Evolutionary conservation across 2,329 filamentous ascomycete species (phyloP), one percentile per base, ranked within the genome.

Genomic region (Cladosporium austrohemisphaericum): DNA sequence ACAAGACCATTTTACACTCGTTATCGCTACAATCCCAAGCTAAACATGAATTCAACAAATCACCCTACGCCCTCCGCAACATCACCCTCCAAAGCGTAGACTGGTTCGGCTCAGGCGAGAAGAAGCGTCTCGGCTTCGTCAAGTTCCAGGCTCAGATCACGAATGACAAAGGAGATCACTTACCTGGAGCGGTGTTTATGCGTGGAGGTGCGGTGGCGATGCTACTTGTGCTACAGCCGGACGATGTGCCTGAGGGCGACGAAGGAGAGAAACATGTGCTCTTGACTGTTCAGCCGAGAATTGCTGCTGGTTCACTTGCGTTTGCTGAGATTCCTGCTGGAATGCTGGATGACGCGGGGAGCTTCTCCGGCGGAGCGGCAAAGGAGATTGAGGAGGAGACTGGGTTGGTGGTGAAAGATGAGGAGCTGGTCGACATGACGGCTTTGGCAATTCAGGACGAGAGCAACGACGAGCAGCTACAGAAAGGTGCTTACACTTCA

Each of bases 311-410:
- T 0, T 77, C 73, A 1, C 68, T 82, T 3, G 65, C 73, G 1
- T 77, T 83, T 50, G 58, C 71, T 10, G 79, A 82, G 59, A 73
- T 83, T 7, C 79, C 79, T 2, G 79, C 79, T 1, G 79, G 79
- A 14, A 81, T 83, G 78, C 67, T 83, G 1, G 79, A 83, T 55
- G 76, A 76, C 52, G 67, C 65, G 29, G 74, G 75, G 8, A 73
- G 72, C 0, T 78, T 82, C 52, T 67, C 71, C 1, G 78, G 79
- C 5, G 74, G 69, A 8, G 79, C 79, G 0, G 78, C 77, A 2
- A 73, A 75, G 41, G 79, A 83, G 54, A 78, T 83, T 28, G 56
- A 73, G 23, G 78, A 82, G 59, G 79, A 83, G 60, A 79, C 76
- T 0, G 74, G 75, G 0, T 62, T 83, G n/a, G 64, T 65, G 10